Percentiles rank a stretch among this genome's conserved stretches.
phyloP scores from a whole-genome alignment of 2,329 filamentous ascomycete species.

The Aspergillus intermedius region DNA sequence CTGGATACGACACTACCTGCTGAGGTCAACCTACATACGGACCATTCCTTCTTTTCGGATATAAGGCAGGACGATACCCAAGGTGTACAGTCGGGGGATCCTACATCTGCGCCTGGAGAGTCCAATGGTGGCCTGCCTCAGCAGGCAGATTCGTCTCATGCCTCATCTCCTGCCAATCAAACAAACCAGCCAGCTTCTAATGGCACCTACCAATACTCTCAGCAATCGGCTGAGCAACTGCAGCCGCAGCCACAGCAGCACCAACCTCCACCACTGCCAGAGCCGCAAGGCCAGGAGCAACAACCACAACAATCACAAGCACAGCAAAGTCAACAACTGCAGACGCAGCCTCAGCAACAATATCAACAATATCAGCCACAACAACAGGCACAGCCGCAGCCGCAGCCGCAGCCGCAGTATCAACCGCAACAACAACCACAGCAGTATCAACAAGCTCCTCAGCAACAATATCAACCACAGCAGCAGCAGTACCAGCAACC shows the following conservation, averaged over 20 bases:
- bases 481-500: constrained; percentile 21
- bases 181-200: constrained; percentile 30
- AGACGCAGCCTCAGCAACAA: constrained; percentile 21
- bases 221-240: constrained; percentile 19
- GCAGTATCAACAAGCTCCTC: constrained; percentile 35
- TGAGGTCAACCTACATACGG: constrained; percentile 10
- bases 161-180: constrained; percentile 39
- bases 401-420: constrained; percentile 29
- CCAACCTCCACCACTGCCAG: constrained; percentile 37
- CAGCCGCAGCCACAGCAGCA: constrained; percentile 20
- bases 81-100: background rate
- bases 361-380: constrained; percentile 24
- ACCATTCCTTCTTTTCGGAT: constrained; percentile 1
- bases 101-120: constrained; percentile 7
- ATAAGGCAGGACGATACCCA: constrained; percentile 1
- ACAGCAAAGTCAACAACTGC: constrained; percentile 20
- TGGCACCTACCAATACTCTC: constrained; percentile 20
- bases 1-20: constrained; percentile 19
- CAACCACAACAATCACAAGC: constrained; percentile 32
- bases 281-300: constrained; percentile 11
- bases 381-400: constrained; percentile 25
- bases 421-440: constrained; percentile 18
- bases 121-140: constrained; percentile 15
- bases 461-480: constrained; percentile 28
- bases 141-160: constrained; percentile 23